A percentile compares a stretch with the other conserved stretches of the same genome.
Conservation (phyloP, 2,329 filamentous ascomycete genomes). For the Bipolaris sorokiniana region DNA sequence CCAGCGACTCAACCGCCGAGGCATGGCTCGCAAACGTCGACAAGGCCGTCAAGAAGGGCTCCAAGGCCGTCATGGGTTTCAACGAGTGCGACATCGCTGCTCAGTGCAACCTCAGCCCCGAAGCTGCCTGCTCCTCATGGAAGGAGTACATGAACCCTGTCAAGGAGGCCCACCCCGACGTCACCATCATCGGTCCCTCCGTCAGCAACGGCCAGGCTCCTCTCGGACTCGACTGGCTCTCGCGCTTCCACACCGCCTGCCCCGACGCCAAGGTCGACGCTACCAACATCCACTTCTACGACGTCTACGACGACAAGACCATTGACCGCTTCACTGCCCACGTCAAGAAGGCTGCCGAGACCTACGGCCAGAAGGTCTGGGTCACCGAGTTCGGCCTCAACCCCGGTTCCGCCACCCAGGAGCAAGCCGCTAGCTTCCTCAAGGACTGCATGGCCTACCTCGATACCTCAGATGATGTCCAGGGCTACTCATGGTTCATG, state of each 20-base stretch:
- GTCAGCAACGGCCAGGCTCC: slow-evolving; percentile 36
- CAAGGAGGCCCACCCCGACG: slow-evolving; percentile 32
- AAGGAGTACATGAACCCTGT: slow-evolving; percentile 44
- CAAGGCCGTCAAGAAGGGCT: slow-evolving; percentile 40
- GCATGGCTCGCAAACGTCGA: slow-evolving; percentile 51
- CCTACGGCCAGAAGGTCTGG: slow-evolving; percentile 44
- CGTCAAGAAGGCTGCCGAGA: slow-evolving; percentile 45
- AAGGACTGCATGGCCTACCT: slow-evolving; percentile 44
- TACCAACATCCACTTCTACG: slow-evolving; percentile 51
- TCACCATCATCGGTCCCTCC: slow-evolving; percentile 44
- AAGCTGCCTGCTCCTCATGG: slow-evolving; percentile 42
- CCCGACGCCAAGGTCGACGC: slow-evolving; percentile 45
- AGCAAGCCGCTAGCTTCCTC: slow-evolving; percentile 44
- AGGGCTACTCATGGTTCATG: slow-evolving; percentile 50
- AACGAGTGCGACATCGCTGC: slow-evolving; percentile 47
- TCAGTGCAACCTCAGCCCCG: slow-evolving; percentile 45
- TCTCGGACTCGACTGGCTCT: slow-evolving; percentile 44
- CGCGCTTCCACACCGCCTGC: slow-evolving; percentile 41
- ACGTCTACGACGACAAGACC: slow-evolving; percentile 35
- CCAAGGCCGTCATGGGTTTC: slow-evolving; percentile 48
- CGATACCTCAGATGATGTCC: slow-evolving; percentile 37
- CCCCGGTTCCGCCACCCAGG: slow-evolving; percentile 35
- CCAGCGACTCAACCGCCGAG: slow-evolving; percentile 28
- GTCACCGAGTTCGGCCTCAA: slow-evolving; percentile 50
- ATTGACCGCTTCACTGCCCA: slow-evolving; percentile 47